Base-by-base conservation (phyloP, 2,329 filamentous ascomycete genomes). In the Chaetothyriales sp. region DNA sequence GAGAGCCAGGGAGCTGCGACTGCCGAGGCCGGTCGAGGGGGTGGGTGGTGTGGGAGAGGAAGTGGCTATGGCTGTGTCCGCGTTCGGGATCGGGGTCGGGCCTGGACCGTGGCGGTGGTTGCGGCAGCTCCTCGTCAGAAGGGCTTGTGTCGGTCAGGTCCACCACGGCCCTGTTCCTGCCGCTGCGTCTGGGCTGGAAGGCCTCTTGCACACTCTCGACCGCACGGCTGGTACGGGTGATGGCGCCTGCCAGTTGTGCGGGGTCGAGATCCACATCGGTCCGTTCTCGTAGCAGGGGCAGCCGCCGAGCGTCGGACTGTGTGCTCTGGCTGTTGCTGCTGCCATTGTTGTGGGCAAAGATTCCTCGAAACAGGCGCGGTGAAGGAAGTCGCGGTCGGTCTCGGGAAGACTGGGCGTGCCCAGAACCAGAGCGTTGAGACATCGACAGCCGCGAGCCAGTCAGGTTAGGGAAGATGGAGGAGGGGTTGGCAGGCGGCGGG, bases 171-270 rank as follows among this genome's bases (percentile, higher is more conserved):
- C 45, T 49, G 28, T 51, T 44, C 26, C 20, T 44, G 42, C 42
- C 44, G 10, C 44, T 32, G n/a, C 50, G 47, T 39, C 55, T 43
- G 20, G 49, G 22, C 43, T 56, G 52, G 50, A 60, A 57, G 44
- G 58, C 58, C 42, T 57, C 54, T 53, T 57, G 55, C 18, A 57
- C 58, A 47, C 47, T 55, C 36, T 53, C 51, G 19, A 60, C 19
- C 10, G 58, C 58, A 44, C 54, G 53, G 43, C 57, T 58, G 20
- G 57, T 55, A 42, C 51, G 54, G 19, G 53, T 49, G 5, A 60
- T 45, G 1, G 51, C 51, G 22, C 49, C 25, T 46, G 46, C 49
- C 7, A 53, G 39, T 15, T 39, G 32, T 39, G 32, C 32, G 10
- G 32, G 32, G 12, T 39, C 45, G 18, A 45, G 8, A 5, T 45